Evolutionary conservation across 2,329 filamentous ascomycete species (phyloP).

Genomic region (Neospermospora avenae): DNA sequence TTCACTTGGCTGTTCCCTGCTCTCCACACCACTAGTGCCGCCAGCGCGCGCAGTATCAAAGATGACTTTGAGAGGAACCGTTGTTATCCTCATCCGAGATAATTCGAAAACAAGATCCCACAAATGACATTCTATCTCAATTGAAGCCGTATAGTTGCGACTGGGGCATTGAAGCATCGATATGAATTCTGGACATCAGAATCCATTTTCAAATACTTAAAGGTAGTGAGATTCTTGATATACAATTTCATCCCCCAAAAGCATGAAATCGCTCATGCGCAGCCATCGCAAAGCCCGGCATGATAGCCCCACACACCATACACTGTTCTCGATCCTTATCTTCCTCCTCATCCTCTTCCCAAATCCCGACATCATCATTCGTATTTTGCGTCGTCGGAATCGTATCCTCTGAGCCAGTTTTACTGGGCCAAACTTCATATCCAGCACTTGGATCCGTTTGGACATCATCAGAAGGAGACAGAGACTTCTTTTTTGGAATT

Average conservation of each 20-base stretch:
- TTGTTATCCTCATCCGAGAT: too few species aligned
- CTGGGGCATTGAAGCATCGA: too few species aligned
- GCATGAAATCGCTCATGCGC: slow-evolving; percentile 48
- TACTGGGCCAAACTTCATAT: slow-evolving; percentile 22
- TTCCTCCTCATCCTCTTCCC: slow-evolving; percentile 31
- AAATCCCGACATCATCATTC: slow-evolving; percentile 21
- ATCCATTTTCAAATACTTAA: too few species aligned
- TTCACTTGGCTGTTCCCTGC: too few species aligned
- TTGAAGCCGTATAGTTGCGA: too few species aligned
- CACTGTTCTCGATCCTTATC: slow-evolving; percentile 37
- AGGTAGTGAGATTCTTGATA: background rate
- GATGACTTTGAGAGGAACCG: too few species aligned
- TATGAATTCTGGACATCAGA: too few species aligned
- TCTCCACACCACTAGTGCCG: too few species aligned
- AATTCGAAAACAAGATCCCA: too few species aligned
- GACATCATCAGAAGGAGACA: background rate
- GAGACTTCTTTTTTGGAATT: background rate
- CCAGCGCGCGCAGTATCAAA: too few species aligned
- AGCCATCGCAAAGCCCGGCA: slow-evolving; percentile 47
- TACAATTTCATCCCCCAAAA: slow-evolving; percentile 15
- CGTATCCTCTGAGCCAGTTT: slow-evolving; percentile 30
- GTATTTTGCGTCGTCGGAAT: slow-evolving; percentile 26
- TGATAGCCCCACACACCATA: slow-evolving; percentile 41
- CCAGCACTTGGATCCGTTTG: slow-evolving; percentile 32
- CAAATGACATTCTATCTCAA: too few species aligned